Evolutionary conservation across 2,329 filamentous ascomycete genomes (phyloP).

Genomic region (Paracorniculantispora psalliotae): DNA sequence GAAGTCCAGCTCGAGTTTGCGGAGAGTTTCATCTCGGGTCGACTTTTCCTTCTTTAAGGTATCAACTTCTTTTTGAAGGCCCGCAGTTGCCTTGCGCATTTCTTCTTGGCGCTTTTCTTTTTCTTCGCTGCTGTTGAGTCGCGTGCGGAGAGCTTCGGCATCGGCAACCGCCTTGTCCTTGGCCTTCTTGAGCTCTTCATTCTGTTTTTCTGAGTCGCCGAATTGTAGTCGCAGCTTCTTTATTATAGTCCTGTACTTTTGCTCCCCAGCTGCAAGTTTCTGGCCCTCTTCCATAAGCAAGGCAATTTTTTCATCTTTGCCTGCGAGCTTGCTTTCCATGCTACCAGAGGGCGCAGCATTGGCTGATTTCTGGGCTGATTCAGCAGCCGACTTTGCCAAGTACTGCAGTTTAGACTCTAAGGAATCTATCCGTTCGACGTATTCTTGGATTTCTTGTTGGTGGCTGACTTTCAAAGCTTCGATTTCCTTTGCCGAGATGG

Average conservation of each 20-base stretch:
- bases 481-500: slow-evolving; percentile 7
- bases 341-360: slow-evolving; percentile 59
- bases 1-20: slow-evolving; percentile 65
- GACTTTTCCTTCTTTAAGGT: slow-evolving; percentile 46
- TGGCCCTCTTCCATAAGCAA: slow-evolving; percentile 89
- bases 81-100: slow-evolving; percentile 50
- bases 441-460: slow-evolving; percentile 76
- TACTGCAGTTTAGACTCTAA: slow-evolving; percentile 89
- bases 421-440: slow-evolving; percentile 87
- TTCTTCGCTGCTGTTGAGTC: slow-evolving; percentile 45
- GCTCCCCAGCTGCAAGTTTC: slow-evolving; percentile 77
- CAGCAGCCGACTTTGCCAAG: slow-evolving; percentile 72
- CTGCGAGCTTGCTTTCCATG: slow-evolving; percentile 71
- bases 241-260: slow-evolving; percentile 76
- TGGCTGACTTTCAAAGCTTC: slow-evolving; percentile 35
- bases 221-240: slow-evolving; percentile 71
- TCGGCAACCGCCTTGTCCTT: slow-evolving; percentile 56
- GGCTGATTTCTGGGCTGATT: slow-evolving; percentile 66
- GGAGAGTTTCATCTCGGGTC: slow-evolving; percentile 59
- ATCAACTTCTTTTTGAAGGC: slow-evolving; percentile 34
- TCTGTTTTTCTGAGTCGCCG: slow-evolving; percentile 59
- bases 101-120: slow-evolving; percentile 51
- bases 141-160: slow-evolving; percentile 39
- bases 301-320: slow-evolving; percentile 87
- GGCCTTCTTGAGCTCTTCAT: slow-evolving; percentile 53